A percentile compares a stretch with the other conserved stretches of the same genome.
Evolutionary conservation across 768 basidiomycete genomes (phyloP).

Genomic region (Termitomyces sp.): DNA sequence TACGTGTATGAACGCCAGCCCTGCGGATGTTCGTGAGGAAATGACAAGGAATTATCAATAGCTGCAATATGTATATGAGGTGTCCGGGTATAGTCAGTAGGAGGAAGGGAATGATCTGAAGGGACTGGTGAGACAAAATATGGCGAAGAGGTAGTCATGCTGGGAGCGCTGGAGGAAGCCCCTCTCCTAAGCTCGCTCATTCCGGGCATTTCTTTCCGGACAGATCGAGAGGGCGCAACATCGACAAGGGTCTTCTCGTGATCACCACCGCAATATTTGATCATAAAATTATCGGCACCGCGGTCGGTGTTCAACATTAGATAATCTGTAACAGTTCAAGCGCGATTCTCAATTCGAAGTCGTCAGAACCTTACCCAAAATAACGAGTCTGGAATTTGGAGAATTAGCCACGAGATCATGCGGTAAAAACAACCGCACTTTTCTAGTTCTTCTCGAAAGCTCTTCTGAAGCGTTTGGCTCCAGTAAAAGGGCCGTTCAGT

Average conservation of each 20-base stretch:
- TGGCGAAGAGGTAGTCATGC: conserved; percentile 32
- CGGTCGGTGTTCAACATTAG: conserved; percentile 92
- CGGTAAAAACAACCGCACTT: conserved; percentile 44
- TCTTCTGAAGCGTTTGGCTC: conserved; percentile 71
- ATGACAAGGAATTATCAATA: conserved; percentile 90
- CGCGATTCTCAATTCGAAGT: not conserved
- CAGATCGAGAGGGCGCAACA: conserved; percentile 69
- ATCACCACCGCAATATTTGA: conserved; percentile 81
- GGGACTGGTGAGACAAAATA: conserved; percentile 31
- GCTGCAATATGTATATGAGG: conserved; percentile 91
- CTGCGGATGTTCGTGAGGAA: conserved; percentile 86
- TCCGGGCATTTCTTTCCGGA: conserved; percentile 61
- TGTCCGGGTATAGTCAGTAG: conserved; percentile 47
- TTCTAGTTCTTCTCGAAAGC: conserved; percentile 84
- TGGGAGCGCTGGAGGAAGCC: conserved; percentile 26
- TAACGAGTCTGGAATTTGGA: conserved; percentile 58
- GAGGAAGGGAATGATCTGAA: conserved; percentile 28
- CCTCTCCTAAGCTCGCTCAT: conserved; percentile 64
- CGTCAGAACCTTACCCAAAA: conserved; percentile 51
- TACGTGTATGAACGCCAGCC: conserved; percentile 80
- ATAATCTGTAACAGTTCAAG: conserved; percentile 50
- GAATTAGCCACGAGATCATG: conserved; percentile 4
- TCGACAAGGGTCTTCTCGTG: conserved; percentile 77
- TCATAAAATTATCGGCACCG: conserved; percentile 88
- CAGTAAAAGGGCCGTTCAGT: conserved; percentile 71